Base-by-base conservation (phyloP, 441 rosid species). In the Bocquillonia castaneifolia region DNA sequence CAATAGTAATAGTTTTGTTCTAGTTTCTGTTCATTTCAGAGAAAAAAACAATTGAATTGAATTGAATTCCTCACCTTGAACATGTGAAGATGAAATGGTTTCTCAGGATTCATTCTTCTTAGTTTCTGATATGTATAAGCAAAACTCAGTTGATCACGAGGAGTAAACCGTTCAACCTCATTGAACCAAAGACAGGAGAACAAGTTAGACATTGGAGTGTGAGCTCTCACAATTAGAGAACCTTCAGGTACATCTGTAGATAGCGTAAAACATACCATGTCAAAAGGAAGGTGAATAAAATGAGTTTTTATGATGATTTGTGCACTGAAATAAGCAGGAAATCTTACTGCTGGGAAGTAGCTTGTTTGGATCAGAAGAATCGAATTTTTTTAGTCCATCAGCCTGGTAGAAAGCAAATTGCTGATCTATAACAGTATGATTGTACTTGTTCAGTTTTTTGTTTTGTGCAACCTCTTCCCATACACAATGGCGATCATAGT, bases 181-280 rank as follows among this genome's bases (percentile, higher is more conserved):
- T 94, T 94, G 84, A 88, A 94, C 99, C 99, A 94, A 32, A 94
- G 98, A 77, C 99, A 92, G 10, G 99, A 94, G 71, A 94, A 94
- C 69, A 94, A 76, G 72, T 94, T 94, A 15, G 99, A 90, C 99
- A 94, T 88, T 3, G 98, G 99, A 39, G 98, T 92, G 80, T 94
- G 99, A 0, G 97, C 99, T 72, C 98, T 79, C 20, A 90, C 88
- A 32, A 94, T 94, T 69, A 94, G 85, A 62, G 98, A 92, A 17
- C 99, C 99, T 81, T 90, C 99, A 12, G 99, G 99, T 54, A 94
- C 99, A 88, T 94, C 99, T 94, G 84, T 47, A 67, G 40, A 63
- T 56, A 65, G 54, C 29, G 69, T 44, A 61, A 71, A 40, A 58
- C 22, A 64, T 14, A 23, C 55, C 66, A 56, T 60, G 12, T 52